Conservation (phyloP, 495 filamentous ascomycete genomes). For the Bacidia rubella region DNA sequence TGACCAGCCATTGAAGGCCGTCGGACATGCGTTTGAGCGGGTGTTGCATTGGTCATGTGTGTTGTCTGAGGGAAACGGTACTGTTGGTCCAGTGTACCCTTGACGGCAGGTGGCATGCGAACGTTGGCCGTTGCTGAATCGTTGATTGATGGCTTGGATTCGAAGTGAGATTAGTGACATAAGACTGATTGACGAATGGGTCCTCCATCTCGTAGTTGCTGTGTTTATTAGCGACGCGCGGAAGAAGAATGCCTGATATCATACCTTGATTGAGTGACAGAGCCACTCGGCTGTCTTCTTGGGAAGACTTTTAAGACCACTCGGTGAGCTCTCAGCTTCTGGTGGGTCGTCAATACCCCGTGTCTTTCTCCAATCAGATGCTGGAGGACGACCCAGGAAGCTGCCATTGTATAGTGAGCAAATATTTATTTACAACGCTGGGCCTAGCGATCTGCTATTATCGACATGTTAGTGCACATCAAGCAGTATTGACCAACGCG, state of each 20-base stretch:
- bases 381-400: too few relatives aligned
- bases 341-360: too few relatives aligned
- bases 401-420: too few relatives aligned
- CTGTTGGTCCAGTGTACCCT: neutral
- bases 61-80: neutral
- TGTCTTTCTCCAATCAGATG: too few relatives aligned
- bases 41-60: neutral
- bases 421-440: too few relatives aligned
- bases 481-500: too few relatives aligned
- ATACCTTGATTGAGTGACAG: neutral
- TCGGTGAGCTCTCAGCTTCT: too few relatives aligned
- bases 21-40: neutral
- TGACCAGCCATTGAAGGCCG: neutral
- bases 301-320: too few relatives aligned
- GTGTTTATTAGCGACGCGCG: neutral
- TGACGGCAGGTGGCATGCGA: slow-evolving; percentile 4
- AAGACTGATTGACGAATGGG: neutral
- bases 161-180: neutral
- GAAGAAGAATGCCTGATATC: neutral
- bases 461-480: too few relatives aligned
- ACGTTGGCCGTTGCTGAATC: neutral
- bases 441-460: too few relatives aligned
- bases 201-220: neutral
- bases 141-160: neutral
- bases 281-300: neutral